Evolutionary conservation across 805 yeast genomes (phyloP).

Genomic region (Myxozyma sirexii): DNA sequence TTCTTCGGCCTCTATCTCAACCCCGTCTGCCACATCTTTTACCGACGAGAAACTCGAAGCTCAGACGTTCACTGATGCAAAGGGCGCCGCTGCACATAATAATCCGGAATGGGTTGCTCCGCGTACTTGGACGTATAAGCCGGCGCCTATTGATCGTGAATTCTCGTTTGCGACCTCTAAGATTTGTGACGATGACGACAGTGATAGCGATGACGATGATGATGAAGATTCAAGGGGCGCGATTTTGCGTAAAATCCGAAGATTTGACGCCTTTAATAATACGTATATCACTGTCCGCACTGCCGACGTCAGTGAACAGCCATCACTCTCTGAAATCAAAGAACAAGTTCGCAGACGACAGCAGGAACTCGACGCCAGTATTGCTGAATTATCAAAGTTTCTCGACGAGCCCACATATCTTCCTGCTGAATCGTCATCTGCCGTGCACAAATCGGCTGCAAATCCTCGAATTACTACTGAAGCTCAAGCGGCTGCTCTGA

Average conservation of each 20-base stretch:
- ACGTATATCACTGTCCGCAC: not conserved
- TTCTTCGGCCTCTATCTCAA: not conserved
- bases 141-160: not conserved
- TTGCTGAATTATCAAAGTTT: constrained; percentile 6
- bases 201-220: constrained; percentile 2
- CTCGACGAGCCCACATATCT: not conserved
- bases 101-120: too few relatives aligned
- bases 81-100: too few relatives aligned
- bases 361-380: constrained; percentile 10
- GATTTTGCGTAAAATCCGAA: not conserved
- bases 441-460: not conserved
- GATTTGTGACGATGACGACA: not conserved
- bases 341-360: constrained; percentile 3
- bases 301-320: not conserved
- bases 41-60: not conserved
- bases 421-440: not conserved
- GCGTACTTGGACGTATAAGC: too few relatives aligned
- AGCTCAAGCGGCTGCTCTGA: not conserved
- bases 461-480: not conserved
- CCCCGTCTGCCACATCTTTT: not conserved
- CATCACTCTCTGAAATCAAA: not conserved
- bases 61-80: not conserved
- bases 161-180: not conserved
- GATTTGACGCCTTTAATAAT: not conserved
- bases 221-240: constrained; percentile 2